Evolutionary conservation across 768 basidiomycete species (phyloP).

Genomic region (Russula olivacea): DNA sequence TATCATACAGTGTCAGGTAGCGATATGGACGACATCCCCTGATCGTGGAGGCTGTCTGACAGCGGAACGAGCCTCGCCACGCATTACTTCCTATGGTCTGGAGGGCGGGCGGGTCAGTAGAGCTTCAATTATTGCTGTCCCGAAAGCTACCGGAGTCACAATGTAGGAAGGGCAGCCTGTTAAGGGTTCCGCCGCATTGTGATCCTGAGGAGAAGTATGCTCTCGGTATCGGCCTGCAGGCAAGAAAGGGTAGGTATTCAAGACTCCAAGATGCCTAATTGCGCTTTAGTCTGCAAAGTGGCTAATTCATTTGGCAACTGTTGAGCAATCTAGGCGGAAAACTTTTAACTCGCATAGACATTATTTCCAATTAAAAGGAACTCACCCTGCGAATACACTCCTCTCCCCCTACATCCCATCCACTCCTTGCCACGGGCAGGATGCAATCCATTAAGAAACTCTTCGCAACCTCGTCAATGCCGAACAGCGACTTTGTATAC

Average conservation of each 20-base stretch:
- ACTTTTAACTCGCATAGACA: slow-evolving; percentile 5
- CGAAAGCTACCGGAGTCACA: slow-evolving; percentile 19
- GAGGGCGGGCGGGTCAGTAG: slow-evolving; percentile 44
- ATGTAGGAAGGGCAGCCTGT: slow-evolving; percentile 26
- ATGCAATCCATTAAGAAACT: slow-evolving; percentile 56
- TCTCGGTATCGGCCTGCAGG: slow-evolving; percentile 30
- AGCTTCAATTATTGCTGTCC: slow-evolving; percentile 47
- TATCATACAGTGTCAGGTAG: neutral
- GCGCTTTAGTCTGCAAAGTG: slow-evolving; percentile 24
- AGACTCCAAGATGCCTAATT: slow-evolving; percentile 11
- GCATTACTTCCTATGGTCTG: slow-evolving; percentile 25
- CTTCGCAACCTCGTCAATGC: slow-evolving; percentile 48
- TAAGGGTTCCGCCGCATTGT: slow-evolving; percentile 38
- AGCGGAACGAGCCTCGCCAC: slow-evolving; percentile 64
- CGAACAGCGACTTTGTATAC: slow-evolving; percentile 55
- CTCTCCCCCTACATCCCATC: slow-evolving; percentile 87
- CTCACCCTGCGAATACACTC: slow-evolving; percentile 55
- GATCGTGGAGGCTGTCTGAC: slow-evolving; percentile 39
- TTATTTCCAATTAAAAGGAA: slow-evolving; percentile 4
- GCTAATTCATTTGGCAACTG: slow-evolving; percentile 17
- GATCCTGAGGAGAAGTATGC: slow-evolving; percentile 24
- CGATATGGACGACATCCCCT: neutral
- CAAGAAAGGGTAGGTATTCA: neutral
- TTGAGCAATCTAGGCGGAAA: slow-evolving; percentile 14
- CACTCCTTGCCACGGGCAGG: slow-evolving; percentile 58